Evolutionary conservation across 306 rosid species (phyloP), one percentile per base, ranked within the genome.

Genomic region (Lotus japonicus): DNA sequence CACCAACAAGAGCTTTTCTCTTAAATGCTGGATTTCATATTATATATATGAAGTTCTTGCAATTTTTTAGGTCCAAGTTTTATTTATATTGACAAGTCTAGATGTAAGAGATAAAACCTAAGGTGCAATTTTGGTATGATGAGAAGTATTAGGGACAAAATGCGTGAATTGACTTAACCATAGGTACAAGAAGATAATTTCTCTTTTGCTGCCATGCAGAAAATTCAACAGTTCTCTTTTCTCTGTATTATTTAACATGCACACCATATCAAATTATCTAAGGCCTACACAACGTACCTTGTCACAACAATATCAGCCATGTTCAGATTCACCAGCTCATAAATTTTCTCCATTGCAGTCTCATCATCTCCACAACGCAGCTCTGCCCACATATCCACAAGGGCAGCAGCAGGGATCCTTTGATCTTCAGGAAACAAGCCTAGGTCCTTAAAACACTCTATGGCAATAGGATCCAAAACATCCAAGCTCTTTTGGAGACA

Each of bases 391-490:
- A 89, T 85, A 66, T 89, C 98, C 51, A 82, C 48, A 7, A 92
- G 79, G 41, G 78, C 70, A 28, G 83, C 18, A 50, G 42, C 89
- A 61, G 85, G 80, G 23, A 92, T 82, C 62, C 81, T 82, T 48
- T 68, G 88, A 69, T 84, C 87, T 78, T 84, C 95, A 0, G 88
- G 96, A 64, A 92, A 89, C 26, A 84, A 81, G n/a, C 87, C 87
- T 5, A 92, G 77, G 80, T 92, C 96, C 79, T 77, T 49, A 84
- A 92, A 92, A 76, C 95, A 82, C 50, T 89, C 87, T 70, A 72
- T 84, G 67, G 48, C 63, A 21, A 64, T 31, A 11, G 58, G 31
- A 46, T 70, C 84, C 75, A 77, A 79, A 8, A 79, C 78, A 44
- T 82, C 81, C 28, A 86, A 49, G 49, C 81, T 74, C 49, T 76